A percentile compares a stretch with the other conserved stretches of the same genome.
These are phyloP conservation scores for Radiomyces spectabilis DNA, from an alignment of 192 early-diverging fungal species.

Conservation along the genomic window DNA sequence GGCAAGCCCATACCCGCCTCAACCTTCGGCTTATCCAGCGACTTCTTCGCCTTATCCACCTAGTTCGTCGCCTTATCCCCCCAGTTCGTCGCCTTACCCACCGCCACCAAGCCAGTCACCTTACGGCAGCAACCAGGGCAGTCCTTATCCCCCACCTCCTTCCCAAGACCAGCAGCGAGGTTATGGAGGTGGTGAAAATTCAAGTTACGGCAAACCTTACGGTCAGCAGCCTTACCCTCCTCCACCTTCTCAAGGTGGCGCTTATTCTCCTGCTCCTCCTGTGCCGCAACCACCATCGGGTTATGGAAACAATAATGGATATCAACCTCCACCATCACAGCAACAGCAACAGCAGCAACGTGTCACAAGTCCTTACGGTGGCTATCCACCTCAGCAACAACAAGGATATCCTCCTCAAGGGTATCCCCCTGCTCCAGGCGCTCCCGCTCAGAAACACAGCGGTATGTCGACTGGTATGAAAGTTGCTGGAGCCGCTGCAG, in stretches of 20 bases:
- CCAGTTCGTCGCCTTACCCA: background rate
- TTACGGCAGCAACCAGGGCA: slow-evolving; percentile 1
- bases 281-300: background rate
- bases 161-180: background rate
- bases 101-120: too few relatives aligned
- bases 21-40: background rate
- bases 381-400: slow-evolving; percentile 4
- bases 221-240: background rate
- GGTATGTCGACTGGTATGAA: slow-evolving; percentile 12
- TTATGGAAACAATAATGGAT: too few relatives aligned
- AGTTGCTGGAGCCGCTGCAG: slow-evolving; percentile 13
- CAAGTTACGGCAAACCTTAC: background rate
- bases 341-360: too few relatives aligned
- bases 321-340: too few relatives aligned
- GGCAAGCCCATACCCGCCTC: background rate
- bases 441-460: slow-evolving; percentile 5
- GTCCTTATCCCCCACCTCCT: background rate
- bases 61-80: too few relatives aligned
- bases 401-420: background rate
- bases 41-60: background rate
- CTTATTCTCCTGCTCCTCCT: slow-evolving; percentile 1
- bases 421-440: slow-evolving; percentile 3
- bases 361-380: background rate
- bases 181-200: too few relatives aligned
- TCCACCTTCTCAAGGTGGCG: background rate